These are phyloP conservation scores for Neoscytalidium dimidiatum DNA, from an alignment of 2,329 filamentous ascomycete genomes.

Conservation along the genomic window DNA sequence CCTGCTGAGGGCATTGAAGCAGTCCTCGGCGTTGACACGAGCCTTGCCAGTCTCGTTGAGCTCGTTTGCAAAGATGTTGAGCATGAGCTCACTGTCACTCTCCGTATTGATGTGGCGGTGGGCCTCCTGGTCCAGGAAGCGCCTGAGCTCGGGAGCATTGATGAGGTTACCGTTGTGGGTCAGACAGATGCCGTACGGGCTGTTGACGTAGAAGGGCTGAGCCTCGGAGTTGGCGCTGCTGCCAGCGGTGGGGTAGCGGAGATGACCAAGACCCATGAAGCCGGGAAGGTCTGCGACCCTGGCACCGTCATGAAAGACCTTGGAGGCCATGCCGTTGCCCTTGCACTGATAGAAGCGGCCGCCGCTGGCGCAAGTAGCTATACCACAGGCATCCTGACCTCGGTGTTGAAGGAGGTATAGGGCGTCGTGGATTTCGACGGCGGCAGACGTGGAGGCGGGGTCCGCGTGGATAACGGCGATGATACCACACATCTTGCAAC, in stretches of 20 bases:
- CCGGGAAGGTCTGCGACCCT: slow-evolving; percentile 75
- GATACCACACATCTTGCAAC: slow-evolving; percentile 52
- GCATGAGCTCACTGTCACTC: slow-evolving; percentile 82
- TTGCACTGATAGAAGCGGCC: slow-evolving; percentile 88
- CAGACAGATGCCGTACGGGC: slow-evolving; percentile 78
- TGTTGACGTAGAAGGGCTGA: slow-evolving; percentile 91
- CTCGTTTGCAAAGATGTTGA: slow-evolving; percentile 86
- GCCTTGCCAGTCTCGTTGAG: slow-evolving; percentile 79
- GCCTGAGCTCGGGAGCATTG: slow-evolving; percentile 70
- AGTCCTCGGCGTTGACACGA: slow-evolving; percentile 75
- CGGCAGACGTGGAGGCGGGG: slow-evolving; percentile 38
- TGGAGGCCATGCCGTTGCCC: slow-evolving; percentile 82
- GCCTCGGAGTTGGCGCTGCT: slow-evolving; percentile 82
- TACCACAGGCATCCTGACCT: slow-evolving; percentile 86
- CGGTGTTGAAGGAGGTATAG: slow-evolving; percentile 52
- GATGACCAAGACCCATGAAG: slow-evolving; percentile 82
- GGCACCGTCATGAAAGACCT: slow-evolving; percentile 80
- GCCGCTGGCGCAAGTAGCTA: slow-evolving; percentile 71
- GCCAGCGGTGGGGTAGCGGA: slow-evolving; percentile 88
- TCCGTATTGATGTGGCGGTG: slow-evolving; percentile 90
- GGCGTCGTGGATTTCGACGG: slow-evolving; percentile 48
- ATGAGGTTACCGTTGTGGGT: slow-evolving; percentile 89
- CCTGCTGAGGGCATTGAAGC: slow-evolving; percentile 69
- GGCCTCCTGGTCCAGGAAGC: slow-evolving; percentile 74
- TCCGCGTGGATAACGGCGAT: slow-evolving; percentile 52